phyloP scores from a whole-genome alignment of 176 grass and related monocot species.

The Carex scoparia region DNA sequence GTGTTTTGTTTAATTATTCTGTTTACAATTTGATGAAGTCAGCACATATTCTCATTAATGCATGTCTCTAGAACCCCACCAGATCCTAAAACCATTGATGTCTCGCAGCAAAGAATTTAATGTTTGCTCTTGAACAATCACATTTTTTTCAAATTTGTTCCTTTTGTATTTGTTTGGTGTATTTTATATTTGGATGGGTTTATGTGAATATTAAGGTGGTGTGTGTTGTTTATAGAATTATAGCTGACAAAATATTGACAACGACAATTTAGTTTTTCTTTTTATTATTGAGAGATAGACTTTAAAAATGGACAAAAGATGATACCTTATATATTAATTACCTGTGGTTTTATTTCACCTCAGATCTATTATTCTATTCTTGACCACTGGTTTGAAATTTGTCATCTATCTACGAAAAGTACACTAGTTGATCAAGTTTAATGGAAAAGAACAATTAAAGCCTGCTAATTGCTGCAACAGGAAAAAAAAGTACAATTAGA shows the following conservation, averaged over 20 bases:
- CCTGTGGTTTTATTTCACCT: neutral
- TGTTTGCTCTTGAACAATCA: neutral
- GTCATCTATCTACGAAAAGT: neutral
- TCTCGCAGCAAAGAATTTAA: neutral
- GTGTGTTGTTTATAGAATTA: neutral
- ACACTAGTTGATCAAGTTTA: neutral
- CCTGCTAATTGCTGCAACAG: neutral
- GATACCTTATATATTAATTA: neutral
- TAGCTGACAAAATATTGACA: neutral
- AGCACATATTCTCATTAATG: neutral
- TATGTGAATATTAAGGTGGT: neutral
- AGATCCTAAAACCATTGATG: neutral
- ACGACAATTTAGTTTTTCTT: neutral
- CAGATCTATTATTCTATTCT: neutral
- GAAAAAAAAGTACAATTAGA: neutral
- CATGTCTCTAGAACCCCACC: neutral
- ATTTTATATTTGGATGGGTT: neutral
- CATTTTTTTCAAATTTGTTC: neutral
- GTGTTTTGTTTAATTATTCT: conserved; percentile 14
- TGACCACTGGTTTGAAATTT: neutral
- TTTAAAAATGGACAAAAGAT: neutral
- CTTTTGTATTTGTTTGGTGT: neutral
- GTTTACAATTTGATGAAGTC: conserved; percentile 8
- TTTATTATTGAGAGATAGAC: neutral
- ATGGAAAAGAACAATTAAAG: neutral